A percentile compares a stretch with the other conserved stretches of the same genome.
phyloP scores from a whole-genome alignment of 306 rosid genomes.

The Astragalus glycyphyllos region DNA sequence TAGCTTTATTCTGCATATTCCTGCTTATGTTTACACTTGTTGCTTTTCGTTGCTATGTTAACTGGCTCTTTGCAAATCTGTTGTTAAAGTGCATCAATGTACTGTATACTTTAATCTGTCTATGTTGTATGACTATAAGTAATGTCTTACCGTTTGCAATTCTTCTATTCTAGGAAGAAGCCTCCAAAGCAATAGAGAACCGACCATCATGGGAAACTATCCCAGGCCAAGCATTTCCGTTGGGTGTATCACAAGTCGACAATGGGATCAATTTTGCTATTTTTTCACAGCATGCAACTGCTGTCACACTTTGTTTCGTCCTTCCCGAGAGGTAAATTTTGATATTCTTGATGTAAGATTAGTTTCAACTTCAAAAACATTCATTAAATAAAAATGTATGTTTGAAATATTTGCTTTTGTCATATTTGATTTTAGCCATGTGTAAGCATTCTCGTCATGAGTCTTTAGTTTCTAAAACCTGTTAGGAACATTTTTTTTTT shows the following conservation, averaged over 20 bases:
- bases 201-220: conserved; percentile 52
- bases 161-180: conserved; percentile 71
- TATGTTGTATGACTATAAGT: not conserved
- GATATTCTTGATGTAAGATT: conserved; percentile 30
- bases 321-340: conserved; percentile 63
- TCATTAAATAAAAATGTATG: not conserved
- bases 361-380: conserved; percentile 15
- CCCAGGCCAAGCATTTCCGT: conserved; percentile 87
- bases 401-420: conserved; percentile 6
- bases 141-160: conserved; percentile 43
- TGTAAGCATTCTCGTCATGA: conserved; percentile 11
- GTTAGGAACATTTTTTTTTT: not conserved
- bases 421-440: conserved; percentile 12
- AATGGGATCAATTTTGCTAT: conserved; percentile 84
- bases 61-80: conserved; percentile 19
- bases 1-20: not conserved
- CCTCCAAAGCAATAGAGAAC: conserved; percentile 50
- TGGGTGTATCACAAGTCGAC: conserved; percentile 86
- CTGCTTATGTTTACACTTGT: conserved; percentile 31
- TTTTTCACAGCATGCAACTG: conserved; percentile 87
- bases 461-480: conserved; percentile 18
- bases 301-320: conserved; percentile 79
- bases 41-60: conserved; percentile 1
- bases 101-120: conserved; percentile 29
- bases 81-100: conserved; percentile 32